Evolutionary conservation across 2,329 filamentous ascomycete genomes (phyloP), one percentile per base, ranked within the genome.

Genomic region (Colletotrichum sp.): DNA sequence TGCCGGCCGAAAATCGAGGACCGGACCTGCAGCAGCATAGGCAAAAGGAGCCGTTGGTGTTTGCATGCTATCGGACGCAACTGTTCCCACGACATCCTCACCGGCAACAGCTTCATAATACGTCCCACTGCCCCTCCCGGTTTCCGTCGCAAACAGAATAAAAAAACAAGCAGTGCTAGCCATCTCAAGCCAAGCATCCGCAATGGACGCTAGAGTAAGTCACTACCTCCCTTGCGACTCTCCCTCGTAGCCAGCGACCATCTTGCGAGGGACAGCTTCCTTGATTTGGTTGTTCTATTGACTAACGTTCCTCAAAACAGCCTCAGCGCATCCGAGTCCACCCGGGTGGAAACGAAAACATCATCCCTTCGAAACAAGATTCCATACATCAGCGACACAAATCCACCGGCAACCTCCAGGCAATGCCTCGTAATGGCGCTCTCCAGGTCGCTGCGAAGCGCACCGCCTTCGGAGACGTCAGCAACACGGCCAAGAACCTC

Each of bases 381-480:
- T 87, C 90, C 69, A 87, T 96, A 77, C 95, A 97, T 80, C 93
- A 95, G 80, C 93, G 94, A 77, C 93, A 95, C 86, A 98, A 98
- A 85, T 97, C 96, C 10, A 93, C 92, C 84, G 84, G 93, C 85
- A 85, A 90, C 89, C 79, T 94, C 86, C 80, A 87, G 82, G 79
- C 78, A 62, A 88, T 88, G 79, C 81, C 91, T 75, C 82, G 89
- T 76, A 87, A 89, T 77, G 89, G 87, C 66, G 89, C 87, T 52
- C 84, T 93, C 78, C 95, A 93, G 84, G 89, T 89, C 70, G 89
- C 91, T 73, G 88, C 93, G 71, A 97, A 96, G 87, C 93, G 96
- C 79, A 92, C 93, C 77, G 95, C 92, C 15, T 96, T 97, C 84
- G 94, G 91, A 66, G 96, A 98, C 83, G 90, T 97, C 77, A 97